A percentile compares a stretch with the other conserved stretches of the same genome.
Conservation (phyloP, 805 yeast species). For the Clavispora carvajalis region DNA sequence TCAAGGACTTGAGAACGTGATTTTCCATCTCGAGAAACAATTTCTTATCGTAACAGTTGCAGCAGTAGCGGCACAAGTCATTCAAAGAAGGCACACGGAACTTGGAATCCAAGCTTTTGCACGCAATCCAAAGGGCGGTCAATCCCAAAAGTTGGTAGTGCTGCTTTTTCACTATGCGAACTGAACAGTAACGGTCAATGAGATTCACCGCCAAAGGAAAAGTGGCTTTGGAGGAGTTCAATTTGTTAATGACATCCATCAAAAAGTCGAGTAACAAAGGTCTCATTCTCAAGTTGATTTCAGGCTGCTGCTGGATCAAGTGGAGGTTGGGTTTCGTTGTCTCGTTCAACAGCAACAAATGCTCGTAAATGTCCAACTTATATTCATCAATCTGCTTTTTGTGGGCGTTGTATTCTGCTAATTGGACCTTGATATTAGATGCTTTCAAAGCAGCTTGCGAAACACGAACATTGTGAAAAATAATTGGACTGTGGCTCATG, state of each 20-base stretch:
- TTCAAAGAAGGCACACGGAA: conserved; percentile 53
- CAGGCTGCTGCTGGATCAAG: conserved; percentile 42
- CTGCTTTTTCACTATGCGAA: conserved; percentile 40
- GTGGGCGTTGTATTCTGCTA: conserved; percentile 47
- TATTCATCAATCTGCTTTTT: conserved; percentile 40
- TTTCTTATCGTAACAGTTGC: conserved; percentile 50
- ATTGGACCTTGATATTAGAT: conserved; percentile 31
- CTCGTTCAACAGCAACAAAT: conserved; percentile 21
- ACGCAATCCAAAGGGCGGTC: conserved; percentile 40
- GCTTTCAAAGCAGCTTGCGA: conserved; percentile 32
- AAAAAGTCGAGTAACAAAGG: conserved; percentile 39
- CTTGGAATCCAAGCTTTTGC: conserved; percentile 48
- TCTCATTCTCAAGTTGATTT: conserved; percentile 40
- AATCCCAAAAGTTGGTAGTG: conserved; percentile 42
- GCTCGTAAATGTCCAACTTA: conserved; percentile 38
- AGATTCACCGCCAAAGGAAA: conserved; percentile 42
- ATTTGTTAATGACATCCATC: conserved; percentile 40
- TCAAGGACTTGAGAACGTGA: conserved; percentile 54
- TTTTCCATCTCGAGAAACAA: conserved; percentile 65
- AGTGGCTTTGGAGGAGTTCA: conserved; percentile 34
- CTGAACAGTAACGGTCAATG: conserved; percentile 41
- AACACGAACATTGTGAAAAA: conserved; percentile 21
- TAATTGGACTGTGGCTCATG: conserved; percentile 13
- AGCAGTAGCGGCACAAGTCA: conserved; percentile 51
- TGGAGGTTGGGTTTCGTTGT: conserved; percentile 19